These are phyloP conservation scores for Themeda triandra DNA, from an alignment of 176 grass and related monocot genomes.

Conservation along the genomic window DNA sequence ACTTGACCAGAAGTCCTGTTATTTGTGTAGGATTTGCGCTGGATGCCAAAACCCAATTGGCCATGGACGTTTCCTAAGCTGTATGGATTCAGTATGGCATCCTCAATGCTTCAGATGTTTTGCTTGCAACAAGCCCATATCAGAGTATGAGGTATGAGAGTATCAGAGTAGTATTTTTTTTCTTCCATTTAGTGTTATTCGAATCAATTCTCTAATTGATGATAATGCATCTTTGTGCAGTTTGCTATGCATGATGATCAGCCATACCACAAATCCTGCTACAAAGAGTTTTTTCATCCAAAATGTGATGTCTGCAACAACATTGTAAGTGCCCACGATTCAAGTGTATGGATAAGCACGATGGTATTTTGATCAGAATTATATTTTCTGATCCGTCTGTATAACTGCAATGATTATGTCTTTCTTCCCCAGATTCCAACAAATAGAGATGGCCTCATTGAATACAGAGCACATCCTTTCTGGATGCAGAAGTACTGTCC, in stretches of 20 bases:
- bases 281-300: too few species aligned
- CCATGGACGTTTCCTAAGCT: constrained; percentile 69
- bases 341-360: constrained; percentile 11
- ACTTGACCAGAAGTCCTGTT: constrained; percentile 11
- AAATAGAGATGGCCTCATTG: too few species aligned
- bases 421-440: too few species aligned
- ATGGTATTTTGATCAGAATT: neutral
- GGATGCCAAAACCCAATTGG: constrained; percentile 73
- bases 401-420: constrained; percentile 14
- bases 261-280: too few species aligned
- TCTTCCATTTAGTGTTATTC: neutral
- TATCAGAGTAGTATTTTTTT: neutral
- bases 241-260: too few species aligned
- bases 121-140: constrained; percentile 84
- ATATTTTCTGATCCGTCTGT: constrained; percentile 8
- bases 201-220: constrained; percentile 18
- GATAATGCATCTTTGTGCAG: too few species aligned
- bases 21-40: too few species aligned
- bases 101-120: constrained; percentile 87
- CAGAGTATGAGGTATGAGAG: constrained; percentile 74
- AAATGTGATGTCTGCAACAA: constrained; percentile 84
- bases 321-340: constrained; percentile 68
- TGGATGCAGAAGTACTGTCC: too few species aligned
- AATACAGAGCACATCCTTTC: too few species aligned
- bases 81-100: constrained; percentile 84